A percentile compares a stretch with the other conserved stretches of the same genome.
Conservation (phyloP, 116 monocot species). For the Papilionanthe hybrid region DNA sequence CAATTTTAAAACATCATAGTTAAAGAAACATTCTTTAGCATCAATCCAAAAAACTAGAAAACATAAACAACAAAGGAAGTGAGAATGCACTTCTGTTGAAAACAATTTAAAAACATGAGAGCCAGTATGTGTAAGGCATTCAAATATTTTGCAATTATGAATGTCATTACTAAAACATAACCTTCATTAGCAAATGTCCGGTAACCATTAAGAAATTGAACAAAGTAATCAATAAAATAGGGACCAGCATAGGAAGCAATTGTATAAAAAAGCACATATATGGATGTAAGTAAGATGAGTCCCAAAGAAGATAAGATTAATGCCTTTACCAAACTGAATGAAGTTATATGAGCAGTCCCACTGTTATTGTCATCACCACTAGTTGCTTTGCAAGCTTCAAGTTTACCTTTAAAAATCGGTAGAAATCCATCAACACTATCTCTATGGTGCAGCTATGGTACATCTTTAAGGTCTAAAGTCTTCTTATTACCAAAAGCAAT, state of each 20-base stretch:
- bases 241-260: slow-evolving; percentile 38
- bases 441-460: slow-evolving; percentile 23
- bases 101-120: slow-evolving; percentile 45
- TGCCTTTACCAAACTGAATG: slow-evolving; percentile 28
- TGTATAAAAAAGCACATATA: slow-evolving; percentile 20
- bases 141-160: slow-evolving; percentile 33
- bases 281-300: slow-evolving; percentile 17
- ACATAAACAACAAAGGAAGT: neutral
- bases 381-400: slow-evolving; percentile 13
- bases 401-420: slow-evolving; percentile 23
- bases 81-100: neutral
- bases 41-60: neutral
- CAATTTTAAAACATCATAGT: neutral
- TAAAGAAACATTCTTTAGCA: neutral
- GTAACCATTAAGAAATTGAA: slow-evolving; percentile 30
- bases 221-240: slow-evolving; percentile 37
- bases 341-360: slow-evolving; percentile 13
- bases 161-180: slow-evolving; percentile 26
- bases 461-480: slow-evolving; percentile 40
- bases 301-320: slow-evolving; percentile 22
- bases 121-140: slow-evolving; percentile 38
- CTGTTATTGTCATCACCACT: neutral
- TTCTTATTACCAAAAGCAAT: slow-evolving; percentile 26
- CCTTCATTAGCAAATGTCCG: slow-evolving; percentile 21
- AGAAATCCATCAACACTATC: slow-evolving; percentile 17